Conservation (phyloP, 495 filamentous ascomycete species). For the Penicillium maclennaniae region DNA sequence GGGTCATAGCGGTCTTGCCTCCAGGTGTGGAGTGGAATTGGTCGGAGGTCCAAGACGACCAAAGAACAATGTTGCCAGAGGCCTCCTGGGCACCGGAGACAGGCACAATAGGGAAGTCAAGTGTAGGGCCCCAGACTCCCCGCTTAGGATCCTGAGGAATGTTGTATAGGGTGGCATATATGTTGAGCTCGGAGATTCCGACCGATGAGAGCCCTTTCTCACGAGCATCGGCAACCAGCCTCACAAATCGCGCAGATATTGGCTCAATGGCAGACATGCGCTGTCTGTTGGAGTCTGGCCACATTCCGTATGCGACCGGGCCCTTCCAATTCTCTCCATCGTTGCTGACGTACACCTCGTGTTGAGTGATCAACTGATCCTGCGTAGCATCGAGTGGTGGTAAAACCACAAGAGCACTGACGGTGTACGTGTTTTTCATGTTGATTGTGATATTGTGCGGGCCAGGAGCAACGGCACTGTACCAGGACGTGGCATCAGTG, state of each 20-base stretch:
- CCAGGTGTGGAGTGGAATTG: conserved; percentile 29
- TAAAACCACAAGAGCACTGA: conserved; percentile 17
- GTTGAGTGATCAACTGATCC: conserved; percentile 38
- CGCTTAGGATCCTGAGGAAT: conserved; percentile 7
- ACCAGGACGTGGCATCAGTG: conserved; percentile 11
- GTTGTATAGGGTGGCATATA: conserved; percentile 18
- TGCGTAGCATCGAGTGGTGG: conserved; percentile 28
- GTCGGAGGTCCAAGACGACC: conserved; percentile 38
- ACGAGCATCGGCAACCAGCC: conserved; percentile 34
- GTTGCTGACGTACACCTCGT: conserved; percentile 37
- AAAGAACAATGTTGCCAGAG: conserved; percentile 36
- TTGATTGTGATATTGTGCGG: conserved; percentile 7
- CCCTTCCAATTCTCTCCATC: conserved; percentile 34
- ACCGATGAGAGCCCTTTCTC: conserved; percentile 21
- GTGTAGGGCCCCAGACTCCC: conserved; percentile 45
- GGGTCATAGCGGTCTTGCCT: conserved; percentile 32
- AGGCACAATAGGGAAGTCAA: conserved; percentile 51
- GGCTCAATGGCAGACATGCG: conserved; percentile 41
- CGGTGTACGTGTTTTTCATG: conserved; percentile 6
- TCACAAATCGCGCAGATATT: conserved; percentile 37
- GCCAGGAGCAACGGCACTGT: conserved; percentile 4
- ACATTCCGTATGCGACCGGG: conserved; percentile 43
- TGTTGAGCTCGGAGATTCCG: conserved; percentile 34
- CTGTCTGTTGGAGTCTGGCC: conserved; percentile 33
- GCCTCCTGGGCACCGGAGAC: conserved; percentile 37